These are phyloP conservation scores for Hemileccinum rubropunctum DNA, from an alignment of 768 basidiomycete species.

Conservation along the genomic window DNA sequence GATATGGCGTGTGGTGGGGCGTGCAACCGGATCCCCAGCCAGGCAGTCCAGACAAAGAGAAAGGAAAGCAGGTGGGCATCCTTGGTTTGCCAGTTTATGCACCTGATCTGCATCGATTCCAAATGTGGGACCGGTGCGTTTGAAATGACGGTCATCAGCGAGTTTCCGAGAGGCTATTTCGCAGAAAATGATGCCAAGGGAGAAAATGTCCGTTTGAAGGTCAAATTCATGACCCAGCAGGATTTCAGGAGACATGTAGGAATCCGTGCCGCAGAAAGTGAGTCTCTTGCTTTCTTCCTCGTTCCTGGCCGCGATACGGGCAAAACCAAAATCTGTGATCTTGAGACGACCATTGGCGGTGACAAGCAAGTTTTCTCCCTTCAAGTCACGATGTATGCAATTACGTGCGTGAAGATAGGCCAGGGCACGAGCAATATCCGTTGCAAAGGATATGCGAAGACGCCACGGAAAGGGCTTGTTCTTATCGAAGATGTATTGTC, in stretches of 20 bases:
- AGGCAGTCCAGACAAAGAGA: slow-evolving; percentile 79
- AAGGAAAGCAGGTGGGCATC: slow-evolving; percentile 78
- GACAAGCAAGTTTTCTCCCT: slow-evolving; percentile 96
- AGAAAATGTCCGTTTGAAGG: slow-evolving; percentile 92
- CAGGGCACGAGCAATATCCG: slow-evolving; percentile 90
- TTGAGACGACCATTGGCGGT: slow-evolving; percentile 93
- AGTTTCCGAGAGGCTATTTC: slow-evolving; percentile 83
- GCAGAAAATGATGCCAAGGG: slow-evolving; percentile 88
- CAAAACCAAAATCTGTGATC: slow-evolving; percentile 98
- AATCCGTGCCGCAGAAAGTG: slow-evolving; percentile 87
- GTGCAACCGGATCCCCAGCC: slow-evolving; percentile 53
- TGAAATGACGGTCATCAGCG: slow-evolving; percentile 79
- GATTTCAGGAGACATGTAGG: slow-evolving; percentile 98
- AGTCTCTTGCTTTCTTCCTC: slow-evolving; percentile 85
- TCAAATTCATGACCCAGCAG: slow-evolving; percentile 89
- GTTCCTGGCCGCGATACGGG: slow-evolving; percentile 89
- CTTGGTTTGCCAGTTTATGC: slow-evolving; percentile 57
- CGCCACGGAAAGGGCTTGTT: slow-evolving; percentile 87
- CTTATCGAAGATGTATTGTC: slow-evolving; percentile 87
- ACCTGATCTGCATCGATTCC: slow-evolving; percentile 77
- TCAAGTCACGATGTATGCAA: slow-evolving; percentile 87
- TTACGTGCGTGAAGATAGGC: slow-evolving; percentile 96
- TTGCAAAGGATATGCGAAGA: slow-evolving; percentile 90
- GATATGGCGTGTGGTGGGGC: slow-evolving; percentile 78
- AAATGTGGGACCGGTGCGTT: slow-evolving; percentile 78